Base-by-base conservation (phyloP, 768 basidiomycete genomes). In the Suillus ampliporus region DNA sequence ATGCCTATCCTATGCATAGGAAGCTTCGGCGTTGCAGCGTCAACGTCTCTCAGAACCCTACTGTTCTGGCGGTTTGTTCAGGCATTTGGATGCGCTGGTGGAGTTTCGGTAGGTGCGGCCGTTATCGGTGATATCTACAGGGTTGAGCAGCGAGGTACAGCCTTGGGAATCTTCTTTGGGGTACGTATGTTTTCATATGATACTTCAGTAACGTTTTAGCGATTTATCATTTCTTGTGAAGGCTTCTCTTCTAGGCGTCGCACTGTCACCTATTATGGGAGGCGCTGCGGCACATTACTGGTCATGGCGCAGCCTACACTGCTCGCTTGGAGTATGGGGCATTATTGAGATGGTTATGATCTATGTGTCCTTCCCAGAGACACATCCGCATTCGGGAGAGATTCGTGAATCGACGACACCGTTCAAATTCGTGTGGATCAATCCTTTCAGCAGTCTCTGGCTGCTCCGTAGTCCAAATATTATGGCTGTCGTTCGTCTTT, bases 111-210 rank as follows among this genome's bases (percentile, higher is more conserved):
- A 61, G 89, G 80, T 31, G 79, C 81, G 1, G 87, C 80, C 2
- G 83, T 85, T 8, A 84, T 88, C 48, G 84, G 83, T 0, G 86
- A 88, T 65, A 85, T 89, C 3, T 88, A 87, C 69, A 79, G 74
- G 53, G 68, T 87, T 2, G 87, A 88, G 57, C 83, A 87, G 64
- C 73, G 86, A 23, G 82, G 82, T 0, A 70, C 71, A 14, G 78
- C 77, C 1, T 73, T 80, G 62, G 79, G 78, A 3, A 65, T 78
- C 13, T 78, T 77, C 66, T 75, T 78, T 35, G 74, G 65, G 7
- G 74, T 78, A 58, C 57, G 68, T 52, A 10, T 15, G 35, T 11
- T 13, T 14, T 26, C 14, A 15, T 37, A 23, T 13, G 6, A 52
- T 15, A 28, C 76, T 2, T 64, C 73, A 15, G 84, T 80, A 3